Evolutionary conservation across 2,329 filamentous ascomycete species (phyloP).

Genomic region (Xylariales sp.): DNA sequence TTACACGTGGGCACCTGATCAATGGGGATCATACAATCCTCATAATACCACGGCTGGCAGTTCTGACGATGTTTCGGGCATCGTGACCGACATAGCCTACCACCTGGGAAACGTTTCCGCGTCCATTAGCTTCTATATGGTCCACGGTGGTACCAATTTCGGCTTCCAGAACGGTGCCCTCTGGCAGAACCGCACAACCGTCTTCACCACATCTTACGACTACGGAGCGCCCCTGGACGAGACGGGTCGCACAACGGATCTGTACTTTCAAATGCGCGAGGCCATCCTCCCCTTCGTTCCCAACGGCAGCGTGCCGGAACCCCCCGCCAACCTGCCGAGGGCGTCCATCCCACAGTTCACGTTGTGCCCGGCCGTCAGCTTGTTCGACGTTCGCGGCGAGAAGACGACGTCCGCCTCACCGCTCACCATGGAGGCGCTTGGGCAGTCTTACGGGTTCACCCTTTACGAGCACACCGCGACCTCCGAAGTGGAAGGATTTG

Average conservation of each 20-base stretch:
- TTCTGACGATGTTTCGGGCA: slow-evolving; percentile 16
- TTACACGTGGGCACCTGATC: slow-evolving; percentile 38
- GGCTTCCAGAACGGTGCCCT: slow-evolving; percentile 42
- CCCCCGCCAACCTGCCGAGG: slow-evolving; percentile 26
- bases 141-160: slow-evolving; percentile 49
- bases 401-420: slow-evolving; percentile 21
- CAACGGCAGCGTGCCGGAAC: slow-evolving; percentile 29
- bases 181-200: slow-evolving; percentile 33
- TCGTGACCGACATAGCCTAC: slow-evolving; percentile 29
- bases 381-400: slow-evolving; percentile 31
- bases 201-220: slow-evolving; percentile 43
- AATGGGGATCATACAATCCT: slow-evolving; percentile 34
- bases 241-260: slow-evolving; percentile 38
- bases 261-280: slow-evolving; percentile 36
- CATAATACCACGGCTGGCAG: slow-evolving; percentile 29
- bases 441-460: slow-evolving; percentile 38
- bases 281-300: slow-evolving; percentile 33
- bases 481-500: slow-evolving; percentile 19
- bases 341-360: slow-evolving; percentile 29
- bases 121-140: slow-evolving; percentile 48
- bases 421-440: slow-evolving; percentile 39
- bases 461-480: slow-evolving; percentile 35
- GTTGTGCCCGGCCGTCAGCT: slow-evolving; percentile 27
- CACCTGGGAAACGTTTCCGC: slow-evolving; percentile 30
- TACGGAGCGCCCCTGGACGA: slow-evolving; percentile 47